These are phyloP conservation scores for Suillus plorans DNA, from an alignment of 768 basidiomycete species.

Conservation along the genomic window DNA sequence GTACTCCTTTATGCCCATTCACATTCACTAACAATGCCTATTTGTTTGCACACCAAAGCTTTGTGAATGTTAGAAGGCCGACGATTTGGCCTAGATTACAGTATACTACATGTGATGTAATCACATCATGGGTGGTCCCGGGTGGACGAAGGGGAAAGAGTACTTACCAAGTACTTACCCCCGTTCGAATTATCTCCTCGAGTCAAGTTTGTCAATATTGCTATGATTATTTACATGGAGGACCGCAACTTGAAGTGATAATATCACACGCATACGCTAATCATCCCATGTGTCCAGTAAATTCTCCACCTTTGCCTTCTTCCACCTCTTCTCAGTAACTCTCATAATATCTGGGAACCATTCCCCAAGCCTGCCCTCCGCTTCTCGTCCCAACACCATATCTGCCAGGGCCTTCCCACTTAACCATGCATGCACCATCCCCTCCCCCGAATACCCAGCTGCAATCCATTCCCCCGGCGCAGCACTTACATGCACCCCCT, in stretches of 20 bases:
- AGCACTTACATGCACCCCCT: conserved; percentile 17
- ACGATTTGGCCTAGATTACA: too few species aligned
- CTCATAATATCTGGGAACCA: conserved; percentile 54
- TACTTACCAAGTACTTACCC: too few species aligned
- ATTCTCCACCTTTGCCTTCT: conserved; percentile 50
- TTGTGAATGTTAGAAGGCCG: too few species aligned
- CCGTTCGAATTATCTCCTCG: too few species aligned
- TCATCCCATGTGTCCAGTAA: conserved; percentile 15
- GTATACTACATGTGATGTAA: too few species aligned
- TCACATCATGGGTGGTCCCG: too few species aligned
- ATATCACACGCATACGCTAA: background rate
- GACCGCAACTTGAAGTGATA: too few species aligned
- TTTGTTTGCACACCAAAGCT: background rate
- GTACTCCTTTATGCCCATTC: background rate
- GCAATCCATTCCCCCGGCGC: conserved; percentile 69
- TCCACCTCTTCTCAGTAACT: conserved; percentile 51
- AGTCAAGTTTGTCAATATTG: too few species aligned
- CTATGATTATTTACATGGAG: too few species aligned
- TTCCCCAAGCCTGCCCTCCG: conserved; percentile 24
- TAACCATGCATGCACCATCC: conserved; percentile 73
- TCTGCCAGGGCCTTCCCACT: conserved; percentile 57
- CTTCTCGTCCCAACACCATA: conserved; percentile 51
- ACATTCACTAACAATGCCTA: background rate
- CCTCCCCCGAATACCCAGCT: conserved; percentile 71
- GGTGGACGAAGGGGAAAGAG: too few species aligned